Evolutionary conservation across 306 rosid species (phyloP).

Genomic region (Prunus davidiana): DNA sequence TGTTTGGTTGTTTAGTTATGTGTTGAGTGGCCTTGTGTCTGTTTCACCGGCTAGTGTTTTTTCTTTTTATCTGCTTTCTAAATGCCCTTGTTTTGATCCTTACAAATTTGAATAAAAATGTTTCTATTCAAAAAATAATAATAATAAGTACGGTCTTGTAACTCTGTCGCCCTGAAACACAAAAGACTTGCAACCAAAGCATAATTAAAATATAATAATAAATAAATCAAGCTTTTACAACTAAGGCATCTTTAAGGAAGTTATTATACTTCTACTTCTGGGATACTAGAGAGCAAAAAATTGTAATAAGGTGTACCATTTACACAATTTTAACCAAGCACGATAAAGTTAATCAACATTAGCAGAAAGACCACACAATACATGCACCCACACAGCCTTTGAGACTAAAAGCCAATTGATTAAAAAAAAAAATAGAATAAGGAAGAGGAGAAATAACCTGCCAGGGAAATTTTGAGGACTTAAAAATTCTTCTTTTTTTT

Average conservation of each 20-base stretch:
- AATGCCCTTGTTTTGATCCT: no score
- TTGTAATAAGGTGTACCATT: neutral
- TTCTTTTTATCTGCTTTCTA: no score
- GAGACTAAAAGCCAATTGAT: neutral
- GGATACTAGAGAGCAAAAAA: neutral
- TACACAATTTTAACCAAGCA: neutral
- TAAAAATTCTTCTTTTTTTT: neutral
- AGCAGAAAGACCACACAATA: neutral
- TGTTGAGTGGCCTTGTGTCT: no score
- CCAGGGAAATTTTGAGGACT: neutral
- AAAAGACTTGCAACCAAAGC: neutral
- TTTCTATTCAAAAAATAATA: no score
- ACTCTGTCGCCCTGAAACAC: neutral
- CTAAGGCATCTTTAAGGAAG: neutral
- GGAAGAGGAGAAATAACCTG: neutral
- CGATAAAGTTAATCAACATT: neutral
- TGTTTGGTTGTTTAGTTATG: no score
- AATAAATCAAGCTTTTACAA: neutral
- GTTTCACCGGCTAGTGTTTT: no score
- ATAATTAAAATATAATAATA: neutral
- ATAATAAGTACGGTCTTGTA: neutral
- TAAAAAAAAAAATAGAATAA: neutral
- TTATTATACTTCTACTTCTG: neutral
- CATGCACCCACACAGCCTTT: neutral
- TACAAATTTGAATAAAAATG: no score